A percentile compares a stretch with the other conserved stretches of the same genome.
phyloP scores from a whole-genome alignment of 2,329 filamentous ascomycete species.

The Cytospora schulzeri region DNA sequence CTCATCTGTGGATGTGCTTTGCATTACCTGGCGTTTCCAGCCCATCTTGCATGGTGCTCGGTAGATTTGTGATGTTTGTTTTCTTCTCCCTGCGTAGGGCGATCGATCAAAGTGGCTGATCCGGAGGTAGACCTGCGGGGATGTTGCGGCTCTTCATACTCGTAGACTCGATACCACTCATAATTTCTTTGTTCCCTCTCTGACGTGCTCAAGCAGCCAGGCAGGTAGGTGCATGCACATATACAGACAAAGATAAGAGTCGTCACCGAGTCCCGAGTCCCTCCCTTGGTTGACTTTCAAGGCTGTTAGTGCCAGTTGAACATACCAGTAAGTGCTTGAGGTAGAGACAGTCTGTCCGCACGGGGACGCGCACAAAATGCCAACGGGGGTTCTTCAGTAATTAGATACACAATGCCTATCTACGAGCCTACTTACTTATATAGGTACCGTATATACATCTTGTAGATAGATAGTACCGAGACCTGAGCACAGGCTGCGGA shows the following conservation, averaged over 20 bases:
- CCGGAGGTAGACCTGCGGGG: background rate
- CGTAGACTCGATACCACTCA: background rate
- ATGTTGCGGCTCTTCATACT: background rate
- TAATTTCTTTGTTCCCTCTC: background rate
- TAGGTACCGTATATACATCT: background rate
- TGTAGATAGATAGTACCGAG: background rate
- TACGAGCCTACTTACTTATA: background rate
- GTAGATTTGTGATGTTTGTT: background rate
- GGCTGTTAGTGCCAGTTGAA: conserved; percentile 19
- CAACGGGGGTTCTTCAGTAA: conserved; percentile 13
- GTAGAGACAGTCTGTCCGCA: conserved; percentile 16
- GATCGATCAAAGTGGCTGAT: background rate
- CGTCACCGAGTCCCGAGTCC: conserved; percentile 8
- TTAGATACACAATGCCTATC: background rate
- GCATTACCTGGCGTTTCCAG: background rate
- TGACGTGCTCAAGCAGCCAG: background rate
- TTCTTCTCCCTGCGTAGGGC: background rate
- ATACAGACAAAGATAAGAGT: conserved; percentile 3
- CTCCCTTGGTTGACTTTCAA: conserved; percentile 19
- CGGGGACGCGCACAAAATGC: conserved; percentile 19
- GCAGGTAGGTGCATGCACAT: conserved; percentile 5
- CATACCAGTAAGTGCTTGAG: conserved; percentile 19
- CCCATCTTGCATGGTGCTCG: background rate
- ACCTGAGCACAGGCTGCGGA: background rate
- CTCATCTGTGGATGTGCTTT: background rate